Evolutionary conservation across 2,329 filamentous ascomycete genomes (phyloP).

Genomic region (Colletotrichum sp.): DNA sequence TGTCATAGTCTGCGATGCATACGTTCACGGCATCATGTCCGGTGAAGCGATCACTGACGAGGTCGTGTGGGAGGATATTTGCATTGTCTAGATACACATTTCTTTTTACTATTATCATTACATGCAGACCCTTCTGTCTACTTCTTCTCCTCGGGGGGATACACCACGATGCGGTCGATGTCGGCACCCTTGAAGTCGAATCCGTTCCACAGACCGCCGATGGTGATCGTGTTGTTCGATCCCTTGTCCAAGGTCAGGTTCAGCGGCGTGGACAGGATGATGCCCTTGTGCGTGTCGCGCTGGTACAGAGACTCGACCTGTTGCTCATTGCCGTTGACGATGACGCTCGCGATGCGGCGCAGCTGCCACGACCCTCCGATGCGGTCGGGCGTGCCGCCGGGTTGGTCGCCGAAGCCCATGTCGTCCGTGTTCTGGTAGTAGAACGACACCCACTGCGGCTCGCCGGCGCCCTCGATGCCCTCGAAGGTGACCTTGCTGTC

Average conservation of each 20-base stretch:
- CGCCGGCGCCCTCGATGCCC: constrained; percentile 46
- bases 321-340: constrained; percentile 54
- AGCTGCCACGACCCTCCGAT: constrained; percentile 66
- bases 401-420: constrained; percentile 63
- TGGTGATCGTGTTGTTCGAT: constrained; percentile 54
- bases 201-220: constrained; percentile 62
- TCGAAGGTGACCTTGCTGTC: constrained; percentile 54
- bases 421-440: constrained; percentile 65
- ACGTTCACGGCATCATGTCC: background rate
- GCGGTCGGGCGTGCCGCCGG: constrained; percentile 61
- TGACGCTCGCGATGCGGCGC: constrained; percentile 62
- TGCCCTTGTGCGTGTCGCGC: constrained; percentile 60
- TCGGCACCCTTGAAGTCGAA: constrained; percentile 62
- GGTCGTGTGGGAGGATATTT: background rate
- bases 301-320: constrained; percentile 56
- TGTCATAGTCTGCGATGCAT: background rate
- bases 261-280: constrained; percentile 63
- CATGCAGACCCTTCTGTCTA: background rate
- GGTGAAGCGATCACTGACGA: background rate
- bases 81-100: background rate
- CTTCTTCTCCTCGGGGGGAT: constrained; percentile 51
- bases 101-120: background rate
- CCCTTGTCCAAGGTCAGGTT: constrained; percentile 58
- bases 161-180: constrained; percentile 64
- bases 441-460: constrained; percentile 59